Conservation (phyloP, 1,284 basidiomycete genomes). For the Cryptococcus sp. region DNA sequence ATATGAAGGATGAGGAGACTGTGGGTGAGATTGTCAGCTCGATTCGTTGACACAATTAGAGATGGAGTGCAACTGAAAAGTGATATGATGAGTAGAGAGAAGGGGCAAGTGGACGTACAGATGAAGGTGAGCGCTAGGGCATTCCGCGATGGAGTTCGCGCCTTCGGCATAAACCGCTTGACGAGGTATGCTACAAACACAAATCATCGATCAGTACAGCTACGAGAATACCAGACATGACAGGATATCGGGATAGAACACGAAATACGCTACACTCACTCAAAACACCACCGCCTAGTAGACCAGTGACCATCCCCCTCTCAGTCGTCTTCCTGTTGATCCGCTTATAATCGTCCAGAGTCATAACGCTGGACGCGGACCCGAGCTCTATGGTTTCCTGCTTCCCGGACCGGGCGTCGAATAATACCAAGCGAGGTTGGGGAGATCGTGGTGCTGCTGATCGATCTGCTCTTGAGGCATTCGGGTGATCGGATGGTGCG, state of each 20-base stretch:
- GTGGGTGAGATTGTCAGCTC: not conserved
- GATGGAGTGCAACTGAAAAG: not conserved
- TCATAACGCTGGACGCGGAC: constrained; percentile 17
- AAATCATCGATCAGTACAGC: not conserved
- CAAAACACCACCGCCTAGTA: constrained; percentile 17
- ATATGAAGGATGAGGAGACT: constrained; percentile 36
- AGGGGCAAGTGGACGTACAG: constrained; percentile 15
- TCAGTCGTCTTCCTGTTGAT: constrained; percentile 19
- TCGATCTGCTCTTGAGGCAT: constrained; percentile 6
- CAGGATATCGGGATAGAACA: not conserved
- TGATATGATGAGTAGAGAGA: not conserved
- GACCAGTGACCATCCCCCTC: constrained; percentile 23
- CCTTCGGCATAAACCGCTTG: constrained; percentile 17
- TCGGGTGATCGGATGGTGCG: constrained; percentile 1
- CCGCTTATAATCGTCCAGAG: constrained; percentile 20
- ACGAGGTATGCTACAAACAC: constrained; percentile 13
- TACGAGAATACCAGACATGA: not conserved
- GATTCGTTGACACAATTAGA: not conserved
- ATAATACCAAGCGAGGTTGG: constrained; percentile 15
- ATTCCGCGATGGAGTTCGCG: constrained; percentile 22
- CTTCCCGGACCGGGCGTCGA: constrained; percentile 19
- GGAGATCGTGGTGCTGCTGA: constrained; percentile 6
- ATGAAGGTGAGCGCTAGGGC: constrained; percentile 33
- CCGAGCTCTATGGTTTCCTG: constrained; percentile 18
- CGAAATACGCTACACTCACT: constrained; percentile 11